phyloP scores from a whole-genome alignment of 148 eudicot genomes.

The Nepenthes mirabilis region DNA sequence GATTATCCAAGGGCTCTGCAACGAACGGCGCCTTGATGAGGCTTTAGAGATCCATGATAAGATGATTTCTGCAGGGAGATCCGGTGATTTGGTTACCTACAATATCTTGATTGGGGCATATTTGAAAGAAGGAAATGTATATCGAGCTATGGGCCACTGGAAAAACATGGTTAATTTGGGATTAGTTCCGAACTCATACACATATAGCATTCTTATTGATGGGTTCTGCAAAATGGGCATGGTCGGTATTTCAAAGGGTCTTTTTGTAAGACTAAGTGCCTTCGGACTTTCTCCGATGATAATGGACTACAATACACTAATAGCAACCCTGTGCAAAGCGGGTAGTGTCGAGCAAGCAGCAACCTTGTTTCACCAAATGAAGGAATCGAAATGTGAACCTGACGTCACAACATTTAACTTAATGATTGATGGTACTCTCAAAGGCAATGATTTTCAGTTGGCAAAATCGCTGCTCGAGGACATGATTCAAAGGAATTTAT shows the following conservation, averaged over 20 bases:
- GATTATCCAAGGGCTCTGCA: slow-evolving; percentile 48
- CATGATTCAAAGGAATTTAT: slow-evolving; percentile 50
- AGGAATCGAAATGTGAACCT: slow-evolving; percentile 30
- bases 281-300: slow-evolving; percentile 29
- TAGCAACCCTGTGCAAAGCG: slow-evolving; percentile 48
- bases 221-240: slow-evolving; percentile 60
- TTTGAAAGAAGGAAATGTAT: slow-evolving; percentile 28
- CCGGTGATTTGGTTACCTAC: slow-evolving; percentile 23
- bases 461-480: slow-evolving; percentile 32
- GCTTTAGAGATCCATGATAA: slow-evolving; percentile 28
- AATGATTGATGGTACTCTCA: slow-evolving; percentile 40
- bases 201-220: slow-evolving; percentile 37
- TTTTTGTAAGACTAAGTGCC: slow-evolving; percentile 37
- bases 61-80: slow-evolving; percentile 25
- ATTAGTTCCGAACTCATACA: slow-evolving; percentile 27
- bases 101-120: slow-evolving; percentile 41
- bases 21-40: slow-evolving; percentile 34
- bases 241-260: slow-evolving; percentile 65
- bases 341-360: slow-evolving; percentile 55
- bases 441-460: slow-evolving; percentile 42
- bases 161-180: slow-evolving; percentile 25
- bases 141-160: slow-evolving; percentile 46
- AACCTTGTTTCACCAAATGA: slow-evolving; percentile 45
- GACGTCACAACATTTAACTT: slow-evolving; percentile 38
- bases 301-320: slow-evolving; percentile 40